These are phyloP conservation scores for Gossypium stocksii DNA, from an alignment of 345 rosid genomes.

Conservation along the genomic window DNA sequence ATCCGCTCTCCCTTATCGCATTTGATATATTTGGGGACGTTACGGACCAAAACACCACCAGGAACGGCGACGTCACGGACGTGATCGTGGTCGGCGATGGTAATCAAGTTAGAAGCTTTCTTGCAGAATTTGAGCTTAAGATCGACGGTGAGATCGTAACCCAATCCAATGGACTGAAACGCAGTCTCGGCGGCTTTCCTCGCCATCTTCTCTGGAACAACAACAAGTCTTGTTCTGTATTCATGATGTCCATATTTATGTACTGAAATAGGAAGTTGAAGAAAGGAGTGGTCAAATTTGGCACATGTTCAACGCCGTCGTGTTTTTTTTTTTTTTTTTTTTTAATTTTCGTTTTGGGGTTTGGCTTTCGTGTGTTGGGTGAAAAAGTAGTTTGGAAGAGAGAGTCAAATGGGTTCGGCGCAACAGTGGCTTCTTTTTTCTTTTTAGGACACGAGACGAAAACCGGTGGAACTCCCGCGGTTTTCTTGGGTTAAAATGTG, in stretches of 20 bases:
- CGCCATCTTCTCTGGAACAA: constrained; percentile 2
- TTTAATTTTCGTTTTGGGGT: too few species aligned
- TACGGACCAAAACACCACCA: constrained; percentile 52
- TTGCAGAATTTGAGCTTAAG: constrained; percentile 53
- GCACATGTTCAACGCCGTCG: background rate
- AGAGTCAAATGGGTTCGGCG: background rate
- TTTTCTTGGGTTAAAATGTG: too few species aligned
- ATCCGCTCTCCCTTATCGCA: constrained; percentile 92
- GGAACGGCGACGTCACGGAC: constrained; percentile 50
- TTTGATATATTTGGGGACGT: constrained; percentile 56
- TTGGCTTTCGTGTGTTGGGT: background rate
- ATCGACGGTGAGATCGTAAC: constrained; percentile 56
- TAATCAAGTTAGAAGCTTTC: constrained; percentile 40
- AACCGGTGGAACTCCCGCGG: background rate
- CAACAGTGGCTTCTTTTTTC: background rate
- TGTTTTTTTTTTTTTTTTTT: too few species aligned
- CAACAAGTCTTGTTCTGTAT: background rate
- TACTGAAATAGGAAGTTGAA: background rate
- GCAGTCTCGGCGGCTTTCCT: constrained; percentile 55
- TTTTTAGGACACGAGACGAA: background rate
- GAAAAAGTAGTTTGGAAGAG: background rate
- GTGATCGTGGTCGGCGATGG: constrained; percentile 41
- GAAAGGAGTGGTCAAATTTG: background rate
- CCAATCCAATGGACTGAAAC: constrained; percentile 54
- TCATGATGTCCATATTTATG: constrained; percentile 1